Percentiles rank a stretch among this genome's conserved stretches.
Evolutionary conservation across 2,329 filamentous ascomycete genomes (phyloP).

Genomic region (Botrytis fragariae): DNA sequence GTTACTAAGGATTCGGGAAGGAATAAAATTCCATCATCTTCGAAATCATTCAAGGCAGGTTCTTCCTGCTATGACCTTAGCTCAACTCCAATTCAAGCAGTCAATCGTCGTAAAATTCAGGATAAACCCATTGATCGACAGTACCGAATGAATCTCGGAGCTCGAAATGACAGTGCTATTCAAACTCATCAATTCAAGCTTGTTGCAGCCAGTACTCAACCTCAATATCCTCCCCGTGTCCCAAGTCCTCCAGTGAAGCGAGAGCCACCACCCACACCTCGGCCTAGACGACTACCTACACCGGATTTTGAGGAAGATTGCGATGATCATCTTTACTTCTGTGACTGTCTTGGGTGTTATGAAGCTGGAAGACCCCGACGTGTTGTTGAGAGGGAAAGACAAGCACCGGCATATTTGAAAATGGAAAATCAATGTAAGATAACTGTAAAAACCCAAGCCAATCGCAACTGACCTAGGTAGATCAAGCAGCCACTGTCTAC

Average conservation of each 20-base stretch:
- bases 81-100: background rate
- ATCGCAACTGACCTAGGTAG: conserved; percentile 24
- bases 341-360: conserved; percentile 9
- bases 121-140: background rate
- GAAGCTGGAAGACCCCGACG: background rate
- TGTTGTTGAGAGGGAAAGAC: background rate
- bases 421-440: conserved; percentile 19
- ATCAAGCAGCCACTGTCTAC: conserved; percentile 27
- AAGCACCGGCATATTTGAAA: conserved; percentile 5
- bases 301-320: conserved; percentile 30
- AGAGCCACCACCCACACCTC: conserved; percentile 31
- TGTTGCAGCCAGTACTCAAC: conserved; percentile 16
- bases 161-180: background rate
- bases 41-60: background rate
- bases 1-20: background rate
- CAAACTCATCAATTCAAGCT: background rate
- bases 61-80: background rate
- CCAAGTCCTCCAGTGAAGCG: conserved; percentile 23
- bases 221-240: conserved; percentile 16
- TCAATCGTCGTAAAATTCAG: background rate
- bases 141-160: background rate
- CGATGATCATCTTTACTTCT: conserved; percentile 1
- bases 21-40: background rate
- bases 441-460: background rate
- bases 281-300: conserved; percentile 29